phyloP scores from a whole-genome alignment of 1,139 yeast species.

The Pneumocystis canis region DNA sequence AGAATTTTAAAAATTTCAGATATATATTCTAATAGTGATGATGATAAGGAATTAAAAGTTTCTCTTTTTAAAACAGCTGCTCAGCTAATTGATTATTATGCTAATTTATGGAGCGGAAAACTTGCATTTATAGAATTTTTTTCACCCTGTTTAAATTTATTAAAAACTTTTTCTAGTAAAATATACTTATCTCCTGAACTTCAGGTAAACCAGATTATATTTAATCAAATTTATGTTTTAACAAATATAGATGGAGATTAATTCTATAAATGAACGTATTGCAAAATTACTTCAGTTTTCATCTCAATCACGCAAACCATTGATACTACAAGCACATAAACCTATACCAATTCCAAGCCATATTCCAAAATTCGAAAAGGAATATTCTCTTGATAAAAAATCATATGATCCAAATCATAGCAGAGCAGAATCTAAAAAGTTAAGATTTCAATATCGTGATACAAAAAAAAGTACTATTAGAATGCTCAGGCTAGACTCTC shows the following conservation, averaged over 20 bases:
- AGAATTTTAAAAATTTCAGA: not conserved
- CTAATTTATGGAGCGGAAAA: constrained; percentile 47
- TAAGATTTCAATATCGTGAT: constrained; percentile 74
- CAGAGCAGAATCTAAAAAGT: constrained; percentile 68
- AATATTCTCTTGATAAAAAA: constrained; percentile 88
- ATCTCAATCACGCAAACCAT: constrained; percentile 44
- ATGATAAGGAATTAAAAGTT: not conserved
- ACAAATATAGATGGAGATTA: not conserved
- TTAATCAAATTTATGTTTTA: not conserved
- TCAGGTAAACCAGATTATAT: not conserved
- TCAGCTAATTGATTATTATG: constrained; percentile 3
- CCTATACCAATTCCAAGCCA: constrained; percentile 72
- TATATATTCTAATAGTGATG: not conserved
- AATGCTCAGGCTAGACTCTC: constrained; percentile 79
- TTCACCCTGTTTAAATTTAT: constrained; percentile 26
- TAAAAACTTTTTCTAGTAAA: constrained; percentile 6
- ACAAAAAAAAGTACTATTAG: constrained; percentile 79
- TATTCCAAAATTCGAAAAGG: constrained; percentile 89
- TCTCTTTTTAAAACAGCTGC: constrained; percentile 6
- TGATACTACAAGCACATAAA: constrained; percentile 73
- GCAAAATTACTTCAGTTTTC: constrained; percentile 38
- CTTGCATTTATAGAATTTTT: constrained; percentile 48
- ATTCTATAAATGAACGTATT: constrained; percentile 3
- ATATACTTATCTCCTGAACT: constrained; percentile 1
- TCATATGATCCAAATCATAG: constrained; percentile 73